These are phyloP conservation scores for Pleurozium schreberi DNA, from an alignment of 225 moss, liverwort and hornwort genomes.

Conservation along the genomic window DNA sequence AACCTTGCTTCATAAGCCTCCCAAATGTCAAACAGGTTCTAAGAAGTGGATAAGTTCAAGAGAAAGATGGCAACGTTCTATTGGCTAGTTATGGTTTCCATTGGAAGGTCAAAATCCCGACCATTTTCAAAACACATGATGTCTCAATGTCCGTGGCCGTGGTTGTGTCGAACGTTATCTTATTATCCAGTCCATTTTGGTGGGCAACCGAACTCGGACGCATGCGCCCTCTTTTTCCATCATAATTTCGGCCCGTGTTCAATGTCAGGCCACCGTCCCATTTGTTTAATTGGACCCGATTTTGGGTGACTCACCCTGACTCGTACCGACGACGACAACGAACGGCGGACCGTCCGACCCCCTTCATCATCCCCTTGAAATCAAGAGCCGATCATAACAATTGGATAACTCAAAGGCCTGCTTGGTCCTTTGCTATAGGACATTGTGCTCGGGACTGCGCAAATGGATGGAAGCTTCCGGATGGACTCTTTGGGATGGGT, in stretches of 20 bases:
- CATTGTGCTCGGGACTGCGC: too few relatives aligned
- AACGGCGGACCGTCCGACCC: too few relatives aligned
- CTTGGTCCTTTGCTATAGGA: too few relatives aligned
- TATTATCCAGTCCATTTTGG: neutral
- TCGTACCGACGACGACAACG: too few relatives aligned
- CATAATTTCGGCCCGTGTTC: neutral
- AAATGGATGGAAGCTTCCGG: too few relatives aligned
- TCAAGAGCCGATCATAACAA: too few relatives aligned
- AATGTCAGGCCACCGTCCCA: neutral
- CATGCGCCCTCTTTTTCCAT: neutral
- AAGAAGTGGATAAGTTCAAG: neutral
- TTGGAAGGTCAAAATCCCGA: neutral
- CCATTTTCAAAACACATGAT: neutral
- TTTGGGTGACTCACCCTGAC: neutral
- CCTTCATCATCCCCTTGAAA: neutral
- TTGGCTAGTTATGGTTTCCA: neutral
- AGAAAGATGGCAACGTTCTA: accelerated
- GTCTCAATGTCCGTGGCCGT: neutral
- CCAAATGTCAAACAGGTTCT: neutral
- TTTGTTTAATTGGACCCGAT: too few relatives aligned
- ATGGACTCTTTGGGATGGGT: too few relatives aligned
- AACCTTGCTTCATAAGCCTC: neutral
- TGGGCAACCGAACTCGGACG: neutral
- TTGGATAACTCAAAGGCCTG: neutral
- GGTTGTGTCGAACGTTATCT: neutral